Evolutionary conservation across 116 monocot genomes (phyloP).

Genomic region (Papilionanthe hybrid): DNA sequence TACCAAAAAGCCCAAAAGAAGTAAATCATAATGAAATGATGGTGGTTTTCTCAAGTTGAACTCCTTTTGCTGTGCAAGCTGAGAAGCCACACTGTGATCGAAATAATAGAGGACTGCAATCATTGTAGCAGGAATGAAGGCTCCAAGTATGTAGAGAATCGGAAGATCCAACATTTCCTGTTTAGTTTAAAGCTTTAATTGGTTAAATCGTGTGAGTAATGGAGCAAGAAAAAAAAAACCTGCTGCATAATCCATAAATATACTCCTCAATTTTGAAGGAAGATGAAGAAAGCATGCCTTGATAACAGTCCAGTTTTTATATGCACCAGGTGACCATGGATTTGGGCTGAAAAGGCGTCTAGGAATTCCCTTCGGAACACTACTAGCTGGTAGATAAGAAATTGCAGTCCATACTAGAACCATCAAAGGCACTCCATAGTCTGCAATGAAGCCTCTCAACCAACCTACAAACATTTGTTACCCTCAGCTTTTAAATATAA

Average conservation of each 20-base stretch:
- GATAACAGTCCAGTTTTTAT: slow-evolving; percentile 73
- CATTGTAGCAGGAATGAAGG: slow-evolving; percentile 89
- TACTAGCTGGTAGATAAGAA: slow-evolving; percentile 49
- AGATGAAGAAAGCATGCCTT: slow-evolving; percentile 24
- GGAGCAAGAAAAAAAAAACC: too few species aligned
- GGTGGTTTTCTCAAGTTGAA: slow-evolving; percentile 84
- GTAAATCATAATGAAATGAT: slow-evolving; percentile 83
- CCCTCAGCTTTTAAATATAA: too few species aligned
- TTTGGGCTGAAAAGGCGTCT: slow-evolving; percentile 76
- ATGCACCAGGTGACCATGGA: slow-evolving; percentile 81
- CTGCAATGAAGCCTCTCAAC: slow-evolving; percentile 63
- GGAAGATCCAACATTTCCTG: slow-evolving; percentile 86
- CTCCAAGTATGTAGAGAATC: slow-evolving; percentile 69
- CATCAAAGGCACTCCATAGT: slow-evolving; percentile 84
- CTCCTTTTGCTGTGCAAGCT: slow-evolving; percentile 84
- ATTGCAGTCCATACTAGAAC: slow-evolving; percentile 71
- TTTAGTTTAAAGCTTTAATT: too few species aligned
- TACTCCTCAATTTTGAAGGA: too few species aligned
- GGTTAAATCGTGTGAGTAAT: too few species aligned
- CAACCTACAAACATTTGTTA: slow-evolving; percentile 27
- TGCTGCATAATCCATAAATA: too few species aligned
- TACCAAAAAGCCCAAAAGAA: slow-evolving; percentile 85
- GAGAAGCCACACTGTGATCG: slow-evolving; percentile 92
- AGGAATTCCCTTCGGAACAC: slow-evolving; percentile 66
- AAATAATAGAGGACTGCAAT: slow-evolving; percentile 89